Evolutionary conservation across 2,329 filamentous ascomycete species (phyloP), one percentile per base, ranked within the genome.

Genomic region (Hymenoscyphus fructigenus): DNA sequence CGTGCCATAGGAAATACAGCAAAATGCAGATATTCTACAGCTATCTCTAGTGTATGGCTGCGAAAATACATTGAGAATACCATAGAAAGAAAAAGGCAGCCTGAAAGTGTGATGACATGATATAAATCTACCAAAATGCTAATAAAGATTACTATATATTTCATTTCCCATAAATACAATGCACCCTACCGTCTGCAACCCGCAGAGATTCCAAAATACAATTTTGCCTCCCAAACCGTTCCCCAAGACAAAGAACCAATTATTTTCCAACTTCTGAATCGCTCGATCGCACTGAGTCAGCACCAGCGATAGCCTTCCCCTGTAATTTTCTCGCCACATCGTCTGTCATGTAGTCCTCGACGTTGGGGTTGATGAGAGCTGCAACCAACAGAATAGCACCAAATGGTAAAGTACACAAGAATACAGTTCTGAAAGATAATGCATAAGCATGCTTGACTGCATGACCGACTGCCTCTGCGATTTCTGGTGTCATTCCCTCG

Each of bases 241-340:
- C 5, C n/a, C 17, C 28, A 29, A 29, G 1, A 29, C 5, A 20
- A 47, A 47, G 3, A 47, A 47, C 20, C n/a, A 20, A 47, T 47
- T 10, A 44, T 23, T 47, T 20, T n/a, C 44, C 5, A 20, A 20
- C n/a, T 20, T 47, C n/a, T 14, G 44, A 47, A 47, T 47, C 44
- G 20, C 44, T 20, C 3, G 20, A 9, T 20, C 17, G 44, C 44
- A 20, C 44, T 20, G 44, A 47, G 3, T 5, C 44, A 20, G 44
- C n/a, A 47, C 44, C n/a, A n/a, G 44, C 44, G 23, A 47, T n/a
- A 7, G n/a, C 6, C 9, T 47, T 47, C 17, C 44, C 59, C 32
- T 79, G 78, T 59, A 82, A 73, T 67, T 76, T 79, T 72, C 80
- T 79, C 14, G 79, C 79, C 15, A 82, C 79, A 60, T 81, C 77